These are phyloP conservation scores for Sphaerulina musiva DNA, from an alignment of 2,329 filamentous ascomycete species.

Conservation along the genomic window DNA sequence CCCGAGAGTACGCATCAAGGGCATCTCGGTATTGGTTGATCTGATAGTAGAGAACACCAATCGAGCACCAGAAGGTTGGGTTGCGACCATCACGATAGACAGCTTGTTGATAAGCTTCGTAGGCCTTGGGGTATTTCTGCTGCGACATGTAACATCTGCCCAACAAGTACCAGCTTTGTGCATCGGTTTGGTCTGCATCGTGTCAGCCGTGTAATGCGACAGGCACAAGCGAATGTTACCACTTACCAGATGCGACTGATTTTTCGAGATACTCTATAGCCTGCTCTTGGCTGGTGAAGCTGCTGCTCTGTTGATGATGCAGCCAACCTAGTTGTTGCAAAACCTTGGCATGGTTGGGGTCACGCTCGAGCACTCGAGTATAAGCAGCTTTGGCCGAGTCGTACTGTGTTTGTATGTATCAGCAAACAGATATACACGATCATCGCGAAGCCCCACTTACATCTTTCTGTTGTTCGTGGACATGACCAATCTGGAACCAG, in stretches of 20 bases:
- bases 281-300: constrained; percentile 85
- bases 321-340: constrained; percentile 96
- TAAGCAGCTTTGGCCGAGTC: constrained; percentile 90
- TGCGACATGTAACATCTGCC: constrained; percentile 99
- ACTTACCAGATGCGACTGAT: constrained; percentile 81
- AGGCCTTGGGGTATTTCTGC: constrained; percentile 96
- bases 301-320: constrained; percentile 90
- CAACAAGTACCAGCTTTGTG: constrained; percentile 97
- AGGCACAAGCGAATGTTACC: background rate
- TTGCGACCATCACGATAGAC: constrained; percentile 97
- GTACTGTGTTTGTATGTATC: constrained; percentile 54
- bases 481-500: constrained; percentile 99
- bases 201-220: background rate
- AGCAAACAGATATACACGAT: constrained; percentile 17
- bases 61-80: constrained; percentile 98
- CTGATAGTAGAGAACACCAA: constrained; percentile 97
- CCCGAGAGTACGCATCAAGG: constrained; percentile 92
- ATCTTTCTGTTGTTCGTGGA: constrained; percentile 98
- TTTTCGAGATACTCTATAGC: constrained; percentile 97
- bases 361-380: constrained; percentile 83
- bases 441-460: constrained; percentile 50
- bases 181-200: constrained; percentile 73
- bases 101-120: constrained; percentile 96
- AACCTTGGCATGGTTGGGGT: constrained; percentile 95
- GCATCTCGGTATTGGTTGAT: constrained; percentile 99